Percentiles rank a stretch among this genome's conserved stretches.
phyloP scores from a whole-genome alignment of 225 moss, liverwort and hornwort genomes.

The Sphagnum contortum region DNA sequence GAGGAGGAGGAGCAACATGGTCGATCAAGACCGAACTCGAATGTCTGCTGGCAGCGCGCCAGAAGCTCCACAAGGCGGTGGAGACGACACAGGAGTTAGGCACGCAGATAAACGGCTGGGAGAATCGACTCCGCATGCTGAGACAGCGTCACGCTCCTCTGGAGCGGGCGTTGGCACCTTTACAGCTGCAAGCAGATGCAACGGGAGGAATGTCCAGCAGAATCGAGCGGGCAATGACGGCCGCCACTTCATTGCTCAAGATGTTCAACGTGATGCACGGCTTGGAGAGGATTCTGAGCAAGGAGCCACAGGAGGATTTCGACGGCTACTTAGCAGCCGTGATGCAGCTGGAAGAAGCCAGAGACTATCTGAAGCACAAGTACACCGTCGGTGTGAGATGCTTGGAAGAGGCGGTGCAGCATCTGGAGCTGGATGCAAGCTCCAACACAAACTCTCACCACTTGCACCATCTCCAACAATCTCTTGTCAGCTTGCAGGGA shows the following conservation, averaged over 20 bases:
- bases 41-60: slow-evolving; percentile 26
- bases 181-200: too few relatives aligned
- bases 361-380: slow-evolving; percentile 32
- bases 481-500: too few relatives aligned
- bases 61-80: slow-evolving; percentile 32
- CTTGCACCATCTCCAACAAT: too few relatives aligned
- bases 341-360: slow-evolving; percentile 41
- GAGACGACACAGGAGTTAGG: slow-evolving; percentile 42
- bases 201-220: too few relatives aligned
- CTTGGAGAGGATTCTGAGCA: slow-evolving; percentile 8
- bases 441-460: too few relatives aligned
- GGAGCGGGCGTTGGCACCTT: too few relatives aligned
- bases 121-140: slow-evolving; percentile 22
- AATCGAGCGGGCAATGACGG: slow-evolving; percentile 26
- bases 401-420: too few relatives aligned
- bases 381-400: slow-evolving; percentile 14
- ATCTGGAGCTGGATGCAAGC: too few relatives aligned
- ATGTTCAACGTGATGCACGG: slow-evolving; percentile 48
- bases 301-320: slow-evolving; percentile 20
- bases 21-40: too few relatives aligned
- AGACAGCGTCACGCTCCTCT: slow-evolving; percentile 5
- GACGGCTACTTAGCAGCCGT: slow-evolving; percentile 38
- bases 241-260: slow-evolving; percentile 45
- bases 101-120: slow-evolving; percentile 23
- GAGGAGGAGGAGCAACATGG: neutral